Evolutionary conservation across 106 monocot species (phyloP), one percentile per base, ranked within the genome.

Genomic region (Chionographis japonica): DNA sequence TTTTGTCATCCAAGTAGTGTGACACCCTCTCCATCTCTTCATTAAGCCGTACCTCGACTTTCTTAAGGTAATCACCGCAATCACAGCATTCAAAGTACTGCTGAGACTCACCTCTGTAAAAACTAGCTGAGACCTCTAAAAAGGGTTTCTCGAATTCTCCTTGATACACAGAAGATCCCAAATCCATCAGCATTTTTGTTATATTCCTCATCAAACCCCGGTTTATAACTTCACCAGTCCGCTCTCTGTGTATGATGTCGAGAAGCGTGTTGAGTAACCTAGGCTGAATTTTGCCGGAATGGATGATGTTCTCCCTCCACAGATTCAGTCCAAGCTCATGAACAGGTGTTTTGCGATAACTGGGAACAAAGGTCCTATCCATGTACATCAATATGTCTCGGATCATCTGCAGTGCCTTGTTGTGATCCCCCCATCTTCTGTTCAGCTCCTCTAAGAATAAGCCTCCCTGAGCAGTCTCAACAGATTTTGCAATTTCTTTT

Each of bases 371-470:
- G 37, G 89, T 97, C 40, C 97, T 79, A 68, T 97, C 97, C 97
- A 97, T 92, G 72, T 97, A 97, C 97, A 97, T 97, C 53, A 97
- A 50, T 68, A 97, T 92, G 65, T 97, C 97, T 35, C 97, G 77
- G 13, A 92, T 97, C 92, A 92, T 92, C 74, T 89, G 92, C 74
- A 97, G 67, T 40, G 97, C 88, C 74, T 97, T 97, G 65, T 89
- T 97, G 76, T 97, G 92, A 37, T 97, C 92, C 0, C 62, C 84
- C 97, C 97, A 97, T 70, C 92, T 89, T 66, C 79, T 58, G 76
- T 92, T 85, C 1, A 97, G 82, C 56, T 89, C 91, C 71, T 92
- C 92, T 13, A 97, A 67, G 73, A 97, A 97, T 15, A 85, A 62
- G 63, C 68, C 75, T 5, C 95, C 95, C 54, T 92, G 95, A 27